Base-by-base conservation (phyloP, 768 basidiomycete species). In the Suillus weaverae region DNA sequence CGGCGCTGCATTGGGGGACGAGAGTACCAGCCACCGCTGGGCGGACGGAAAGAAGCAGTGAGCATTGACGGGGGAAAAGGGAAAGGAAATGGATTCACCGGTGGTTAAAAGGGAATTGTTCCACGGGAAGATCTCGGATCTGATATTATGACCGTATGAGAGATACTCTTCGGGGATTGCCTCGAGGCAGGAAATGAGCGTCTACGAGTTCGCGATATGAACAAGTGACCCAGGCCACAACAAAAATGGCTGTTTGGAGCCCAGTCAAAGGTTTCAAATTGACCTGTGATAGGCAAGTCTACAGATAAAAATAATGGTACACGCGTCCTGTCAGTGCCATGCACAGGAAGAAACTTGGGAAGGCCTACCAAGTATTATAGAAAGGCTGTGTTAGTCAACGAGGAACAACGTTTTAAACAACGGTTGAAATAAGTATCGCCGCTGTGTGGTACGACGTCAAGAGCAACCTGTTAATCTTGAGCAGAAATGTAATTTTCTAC, bases 1-100 rank as follows among this genome's bases (percentile, higher is more conserved):
- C 82, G 76, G 33, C 64, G 70, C 0, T 76, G 76, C 68, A 75
- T 70, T 5, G 66, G 66, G 2, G 72, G 68, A 50, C 72, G 69
- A 4, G 67, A 59, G 5, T 71, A 80, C 51, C 66, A 69, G 32
- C 66, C 68, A 56, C 67, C 63, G 39, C 56, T 68, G n/a, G 67
- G 68, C 32, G 68, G 61, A 62, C 71, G 72, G 32, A 74, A 69
- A 16, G 73, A 46, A 32, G 64, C 70, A 10, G 74, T 65, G 59
- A 72, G 72, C 72, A 72, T 75, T 26, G 60, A 53, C 50, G 63
- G 59, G 50, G 48, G 32, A 32, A 54, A 59, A 60, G 63, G 62
- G 61, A 53, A 60, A 60, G 56, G 64, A 60, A 44, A 64, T 57
- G 62, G 62, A 62, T 56, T 33, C 18, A 61, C 57, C 56, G 56